Base-by-base conservation (phyloP, 2,329 filamentous ascomycete species). In the Fusarium torreyae region DNA sequence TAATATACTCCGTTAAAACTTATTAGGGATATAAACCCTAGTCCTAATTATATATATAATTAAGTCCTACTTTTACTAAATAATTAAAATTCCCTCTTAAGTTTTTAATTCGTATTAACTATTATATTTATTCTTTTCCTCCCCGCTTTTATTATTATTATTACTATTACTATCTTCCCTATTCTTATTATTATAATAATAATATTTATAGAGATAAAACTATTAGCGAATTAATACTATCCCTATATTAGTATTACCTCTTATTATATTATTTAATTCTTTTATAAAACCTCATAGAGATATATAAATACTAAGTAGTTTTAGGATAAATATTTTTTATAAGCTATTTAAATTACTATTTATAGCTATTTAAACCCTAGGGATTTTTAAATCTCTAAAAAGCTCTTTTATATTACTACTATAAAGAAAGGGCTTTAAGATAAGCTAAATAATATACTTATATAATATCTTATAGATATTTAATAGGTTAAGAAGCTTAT, bases 361-460 rank as follows among this genome's bases (percentile, higher is more conserved):
- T n/a, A n/a, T n/a, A n/a, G n/a, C n/a, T n/a, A n/a, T n/a, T n/a
- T n/a, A n/a, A n/a, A n/a, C n/a, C n/a, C n/a, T n/a, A n/a, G n/a
- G n/a, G n/a, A n/a, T n/a, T 54, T n/a, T 55, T 31, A 31, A 55
- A 42, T 55, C 42, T 5, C 13, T 39, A 13, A 6, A 39, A 55
- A 39, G 24, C 18, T 55, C n/a, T 55, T 55, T 11, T n/a, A 55
- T 48, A 48, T 24, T 54, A 24, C 40, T 42, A 10, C 24, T 13
- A 34, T n/a, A 2, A 48, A 48, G 8, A 50, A 36, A 24, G 42
- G 42, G 38, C 63, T 66, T 59, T 2, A 51, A 8, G 13, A 42
- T 5, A 11, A 18, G 49, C 18, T 52, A 15, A 18, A 52, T 7
- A 5, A 52, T 13, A 52, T 52, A 17, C 9, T 6, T 33, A 5